Evolutionary conservation across 345 rosid species (phyloP), one percentile per base, ranked within the genome.

Genomic region (Salix udensis): DNA sequence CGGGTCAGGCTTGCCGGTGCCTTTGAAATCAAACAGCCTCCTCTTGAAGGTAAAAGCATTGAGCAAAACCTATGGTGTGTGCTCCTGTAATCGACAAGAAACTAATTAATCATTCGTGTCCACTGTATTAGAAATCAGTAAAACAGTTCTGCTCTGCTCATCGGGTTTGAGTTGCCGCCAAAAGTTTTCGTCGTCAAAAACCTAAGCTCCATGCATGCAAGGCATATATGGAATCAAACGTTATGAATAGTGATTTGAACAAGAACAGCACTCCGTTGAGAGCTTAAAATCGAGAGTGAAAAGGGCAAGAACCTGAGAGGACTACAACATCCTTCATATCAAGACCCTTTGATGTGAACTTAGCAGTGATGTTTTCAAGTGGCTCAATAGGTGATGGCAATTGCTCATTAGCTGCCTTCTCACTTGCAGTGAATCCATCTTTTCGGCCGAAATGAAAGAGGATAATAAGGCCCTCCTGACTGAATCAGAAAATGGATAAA

Each of bases 51-150:
- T 74, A 79, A 92, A 92, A 88, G 77, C 97, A 94, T 66, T 92
- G 97, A 18, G 98, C 98, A 85, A 78, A 89, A 15, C 98, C 98
- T 76, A 94, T 78, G 23, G 98, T 94, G 82, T 92, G 98, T 36
- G 92, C 97, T 77, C 95, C 97, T 92, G 76, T 70, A 81, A 79
- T 24, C 37, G 4, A 71, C 44, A 68, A 16, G 30, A 46, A 36
- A 19, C 34, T 46, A 40, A 21, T 2, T 72, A 68, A 34, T 50
- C 19, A 19, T 50, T 6, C 5, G 8, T 18, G 58, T 19, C 58
- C 6, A 18, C 21, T 2, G 19, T 50, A 50, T 50, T 50, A 50
- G 58, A 50, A 50, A 50, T 50, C 19, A 50, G n/a, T 0, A 5
- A 50, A 50, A 50, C 6, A 6, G 21, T 16, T 50, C n/a, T 4